phyloP scores from a whole-genome alignment of 331 rosid genomes.

The Prunus yedoensis region DNA sequence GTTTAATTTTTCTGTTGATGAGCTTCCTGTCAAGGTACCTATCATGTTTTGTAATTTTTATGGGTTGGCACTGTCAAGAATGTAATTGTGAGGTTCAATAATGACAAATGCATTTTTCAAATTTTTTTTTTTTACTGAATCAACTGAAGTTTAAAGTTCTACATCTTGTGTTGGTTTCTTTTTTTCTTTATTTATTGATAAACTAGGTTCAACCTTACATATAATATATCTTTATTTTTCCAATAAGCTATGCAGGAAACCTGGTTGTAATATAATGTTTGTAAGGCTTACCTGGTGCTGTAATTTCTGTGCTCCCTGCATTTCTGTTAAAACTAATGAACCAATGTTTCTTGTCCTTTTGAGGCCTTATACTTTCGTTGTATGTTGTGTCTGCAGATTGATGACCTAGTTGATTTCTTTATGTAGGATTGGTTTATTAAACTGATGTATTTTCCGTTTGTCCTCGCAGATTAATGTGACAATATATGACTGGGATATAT shows the following conservation, averaged over 20 bases:
- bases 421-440: constrained; percentile 31
- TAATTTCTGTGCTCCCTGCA: neutral
- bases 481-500: constrained; percentile 97
- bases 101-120: neutral
- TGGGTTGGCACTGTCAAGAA: neutral
- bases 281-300: neutral
- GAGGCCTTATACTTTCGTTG: neutral
- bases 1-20: constrained; percentile 90
- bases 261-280: neutral
- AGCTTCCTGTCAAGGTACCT: constrained; percentile 91
- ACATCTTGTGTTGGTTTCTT: too few species aligned
- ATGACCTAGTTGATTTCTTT: neutral
- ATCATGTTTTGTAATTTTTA: neutral
- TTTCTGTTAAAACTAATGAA: neutral
- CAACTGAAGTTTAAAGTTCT: too few species aligned
- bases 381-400: neutral
- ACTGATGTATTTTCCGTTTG: constrained; percentile 49
- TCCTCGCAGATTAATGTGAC: constrained; percentile 80
- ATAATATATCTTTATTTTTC: neutral
- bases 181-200: too few species aligned
- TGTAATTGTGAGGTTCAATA: neutral
- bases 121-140: too few species aligned
- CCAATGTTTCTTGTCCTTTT: neutral
- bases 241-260: neutral
- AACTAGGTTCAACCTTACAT: too few species aligned